Evolutionary conservation across 352 stramenopile genomes (phyloP).

Genomic region (Globisporangium nagaii): DNA sequence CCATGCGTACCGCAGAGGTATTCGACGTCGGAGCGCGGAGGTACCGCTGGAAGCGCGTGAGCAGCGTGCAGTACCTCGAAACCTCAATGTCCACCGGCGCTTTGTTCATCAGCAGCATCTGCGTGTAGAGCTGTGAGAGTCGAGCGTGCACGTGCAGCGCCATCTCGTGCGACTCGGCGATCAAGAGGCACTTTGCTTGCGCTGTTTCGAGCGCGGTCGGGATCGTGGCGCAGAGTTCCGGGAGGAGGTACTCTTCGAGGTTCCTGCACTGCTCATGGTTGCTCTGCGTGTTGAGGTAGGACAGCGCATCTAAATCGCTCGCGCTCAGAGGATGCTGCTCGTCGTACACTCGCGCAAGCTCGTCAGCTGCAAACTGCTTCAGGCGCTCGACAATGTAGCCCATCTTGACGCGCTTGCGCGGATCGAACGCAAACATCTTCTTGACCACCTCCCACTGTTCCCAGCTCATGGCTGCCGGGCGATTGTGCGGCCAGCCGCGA

Average conservation of each 20-base stretch:
- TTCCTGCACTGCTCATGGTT: neutral
- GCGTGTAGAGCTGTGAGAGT: neutral
- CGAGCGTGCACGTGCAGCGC: slow-evolving; percentile 1
- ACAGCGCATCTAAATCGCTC: neutral
- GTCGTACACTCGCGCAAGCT: neutral
- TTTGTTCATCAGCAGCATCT: neutral
- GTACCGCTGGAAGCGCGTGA: slow-evolving; percentile 3
- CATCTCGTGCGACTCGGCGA: neutral
- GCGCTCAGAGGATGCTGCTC: neutral
- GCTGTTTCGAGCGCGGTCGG: neutral
- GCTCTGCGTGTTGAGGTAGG: neutral
- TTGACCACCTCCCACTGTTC: slow-evolving; percentile 6
- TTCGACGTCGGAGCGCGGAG: neutral
- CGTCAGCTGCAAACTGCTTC: slow-evolving; percentile 3
- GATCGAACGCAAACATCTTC: slow-evolving; percentile 1
- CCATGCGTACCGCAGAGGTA: neutral
- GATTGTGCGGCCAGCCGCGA: neutral
- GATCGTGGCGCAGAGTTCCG: slow-evolving; percentile 1
- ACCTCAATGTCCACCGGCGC: neutral
- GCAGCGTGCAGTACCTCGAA: neutral
- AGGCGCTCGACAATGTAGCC: slow-evolving; percentile 4
- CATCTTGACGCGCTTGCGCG: slow-evolving; percentile 5
- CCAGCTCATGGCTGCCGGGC: neutral
- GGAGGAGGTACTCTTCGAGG: slow-evolving; percentile 4
- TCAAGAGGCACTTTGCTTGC: neutral